Evolutionary conservation across 306 rosid species (phyloP).

Genomic region (Dryas alaskensis): DNA sequence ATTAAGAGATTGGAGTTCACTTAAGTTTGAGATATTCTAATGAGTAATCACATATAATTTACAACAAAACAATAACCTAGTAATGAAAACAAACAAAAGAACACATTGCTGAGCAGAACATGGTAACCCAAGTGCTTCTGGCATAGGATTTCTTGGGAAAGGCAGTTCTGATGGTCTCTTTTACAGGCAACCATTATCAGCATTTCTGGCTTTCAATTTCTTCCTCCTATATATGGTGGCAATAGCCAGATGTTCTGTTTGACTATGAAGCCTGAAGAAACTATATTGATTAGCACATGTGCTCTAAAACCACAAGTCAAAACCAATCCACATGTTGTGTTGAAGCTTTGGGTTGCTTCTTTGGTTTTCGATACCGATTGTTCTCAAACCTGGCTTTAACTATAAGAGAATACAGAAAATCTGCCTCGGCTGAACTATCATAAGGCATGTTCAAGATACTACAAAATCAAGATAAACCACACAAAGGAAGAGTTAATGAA

Average conservation of each 20-base stretch:
- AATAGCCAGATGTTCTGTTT: neutral
- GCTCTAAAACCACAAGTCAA: conserved; percentile 28
- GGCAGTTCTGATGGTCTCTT: neutral
- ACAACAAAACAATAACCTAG: too few relatives aligned
- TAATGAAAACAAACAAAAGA: neutral
- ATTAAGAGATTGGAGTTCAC: too few relatives aligned
- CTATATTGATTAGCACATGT: neutral
- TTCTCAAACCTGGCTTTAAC: conserved; percentile 82
- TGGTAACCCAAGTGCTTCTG: neutral
- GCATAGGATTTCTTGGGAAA: neutral
- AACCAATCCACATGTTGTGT: conserved; percentile 73
- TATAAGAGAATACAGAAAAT: conserved; percentile 70
- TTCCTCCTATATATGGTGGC: neutral
- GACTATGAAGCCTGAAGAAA: too few relatives aligned
- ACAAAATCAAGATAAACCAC: conserved; percentile 32
- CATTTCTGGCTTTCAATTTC: neutral
- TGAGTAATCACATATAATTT: too few relatives aligned
- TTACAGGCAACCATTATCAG: neutral
- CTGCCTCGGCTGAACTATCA: conserved; percentile 74
- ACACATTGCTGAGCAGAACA: too few relatives aligned
- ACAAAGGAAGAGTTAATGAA: conserved; percentile 10
- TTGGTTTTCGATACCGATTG: conserved; percentile 72
- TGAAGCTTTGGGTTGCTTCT: conserved; percentile 70
- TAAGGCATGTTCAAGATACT: conserved; percentile 61
- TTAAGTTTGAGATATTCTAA: too few relatives aligned